These are phyloP conservation scores for Karstenula rhodostoma DNA, from an alignment of 2,329 filamentous ascomycete genomes.

Conservation along the genomic window DNA sequence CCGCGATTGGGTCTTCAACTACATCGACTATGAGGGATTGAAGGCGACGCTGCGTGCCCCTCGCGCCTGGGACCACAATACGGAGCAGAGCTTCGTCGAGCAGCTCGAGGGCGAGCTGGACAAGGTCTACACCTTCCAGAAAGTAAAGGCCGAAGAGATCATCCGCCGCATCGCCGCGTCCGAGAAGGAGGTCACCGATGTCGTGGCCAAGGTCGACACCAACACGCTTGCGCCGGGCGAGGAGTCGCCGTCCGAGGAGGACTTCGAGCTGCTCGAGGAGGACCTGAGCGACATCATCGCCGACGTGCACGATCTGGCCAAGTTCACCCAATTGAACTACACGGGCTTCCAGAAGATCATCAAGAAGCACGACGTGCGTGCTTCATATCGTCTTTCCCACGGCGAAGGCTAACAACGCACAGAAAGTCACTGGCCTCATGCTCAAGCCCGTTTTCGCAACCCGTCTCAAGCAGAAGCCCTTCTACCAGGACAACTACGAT, in stretches of 20 bases:
- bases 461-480: constrained; percentile 92
- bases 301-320: constrained; percentile 96
- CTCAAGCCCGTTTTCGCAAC: constrained; percentile 96
- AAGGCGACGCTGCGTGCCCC: constrained; percentile 85
- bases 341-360: constrained; percentile 99
- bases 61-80: constrained; percentile 85
- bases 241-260: constrained; percentile 77
- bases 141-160: constrained; percentile 96
- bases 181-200: constrained; percentile 88
- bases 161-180: constrained; percentile 85
- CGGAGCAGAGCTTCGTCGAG: constrained; percentile 87
- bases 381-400: constrained; percentile 13
- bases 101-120: constrained; percentile 91
- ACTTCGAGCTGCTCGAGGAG: constrained; percentile 92
- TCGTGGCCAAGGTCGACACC: constrained; percentile 75
- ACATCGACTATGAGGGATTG: constrained; percentile 95
- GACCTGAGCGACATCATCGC: constrained; percentile 98
- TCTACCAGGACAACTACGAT: constrained; percentile 99
- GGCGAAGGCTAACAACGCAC: constrained; percentile 27
- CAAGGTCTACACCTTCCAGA: constrained; percentile 97
- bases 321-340: constrained; percentile 98
- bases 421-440: constrained; percentile 96
- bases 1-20: constrained; percentile 97
- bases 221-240: constrained; percentile 23
- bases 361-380: constrained; percentile 94